Base-by-base conservation (phyloP, 495 filamentous ascomycete species). In the Aspergillus mulundensis region DNA sequence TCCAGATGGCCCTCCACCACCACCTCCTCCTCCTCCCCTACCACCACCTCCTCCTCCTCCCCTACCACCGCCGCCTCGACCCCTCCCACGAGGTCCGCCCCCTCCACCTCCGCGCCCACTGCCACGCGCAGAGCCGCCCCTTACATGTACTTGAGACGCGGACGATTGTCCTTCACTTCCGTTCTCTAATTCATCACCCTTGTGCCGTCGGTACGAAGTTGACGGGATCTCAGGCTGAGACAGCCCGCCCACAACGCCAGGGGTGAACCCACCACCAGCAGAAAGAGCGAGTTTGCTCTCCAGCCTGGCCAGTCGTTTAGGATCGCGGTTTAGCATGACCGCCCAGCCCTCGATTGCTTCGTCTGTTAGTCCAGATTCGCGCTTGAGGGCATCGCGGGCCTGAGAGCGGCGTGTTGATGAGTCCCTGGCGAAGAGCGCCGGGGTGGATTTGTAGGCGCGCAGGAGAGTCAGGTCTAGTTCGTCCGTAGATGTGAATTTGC, bases 301-400 rank as follows among this genome's bases (percentile, higher is more conserved):
- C 43, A 97, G 66, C 59, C 78, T 75, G 56, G 80, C 75, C 64
- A 85, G 67, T 44, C 84, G 76, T 58, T 79, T 77, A n/a, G 84
- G 80, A 61, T 95, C 87, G 23, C 92, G 75, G 7, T 67, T 65
- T 2, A 96, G 65, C 90, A 97, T 96, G 21, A 96, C 70, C 3
- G 79, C 89, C 91, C 91, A 98, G 14, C 94, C 94, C 67, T 98
- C 94, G 41, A 98, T 88, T 7, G 85, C 87, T 67, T 98, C 94
- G 59, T 98, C 93, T 1, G 89, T 94, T 88, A 95, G 88, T 8
- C 84, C 87, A 11, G 90, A 95, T 59, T 89, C 85, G 15, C 77
- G 78, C 61, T 85, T 89, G 39, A 98, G 70, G n/a, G 74, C 72
- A 6, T 63, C 69, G 49, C 94, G 73, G 2, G 80, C 70, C 34